Evolutionary conservation across 2,329 filamentous ascomycete genomes (phyloP), one percentile per base, ranked within the genome.

Genomic region (Trichoderma koningii): DNA sequence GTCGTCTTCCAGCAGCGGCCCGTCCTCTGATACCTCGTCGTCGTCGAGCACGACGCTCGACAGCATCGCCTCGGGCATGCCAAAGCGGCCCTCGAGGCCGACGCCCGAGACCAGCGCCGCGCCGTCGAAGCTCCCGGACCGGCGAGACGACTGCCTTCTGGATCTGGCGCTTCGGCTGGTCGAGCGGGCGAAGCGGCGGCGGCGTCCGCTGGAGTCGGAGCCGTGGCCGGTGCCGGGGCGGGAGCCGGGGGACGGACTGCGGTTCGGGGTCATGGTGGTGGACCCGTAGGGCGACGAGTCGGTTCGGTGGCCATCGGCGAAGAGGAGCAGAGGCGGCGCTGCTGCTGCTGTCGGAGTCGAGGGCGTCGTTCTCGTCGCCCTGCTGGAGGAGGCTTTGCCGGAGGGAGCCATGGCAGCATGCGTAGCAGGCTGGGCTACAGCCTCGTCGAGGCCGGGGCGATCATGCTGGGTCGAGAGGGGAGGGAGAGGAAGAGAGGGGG

Each of bases 51-150:
- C 74, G 34, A 80, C 80, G 66, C 79, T 79, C 17, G 81, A 73
- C 21, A 84, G 71, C 3, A 82, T 73, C 1, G 79, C 77, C 67
- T 86, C 80, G 19, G 80, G 76, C n/a, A 84, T 72, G 30, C 82
- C 79, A 70, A 83, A 83, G 45, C 85, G 81, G 53, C 83, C 81
- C 47, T 85, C 83, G 7, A 85, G 75, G 34, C 85, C 83, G 7
- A 85, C 75, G 34, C 85, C 82, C 21, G 81, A 80, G 45, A 81
- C 78, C n/a, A 85, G 76, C 38, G 81, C 78, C 23, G 81, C 78
- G 41, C 79, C 80, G 30, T 83, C 82, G 21, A 85, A 75, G 66
- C 84, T 83, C 48, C 83, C 80, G 4, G 83, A 83, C 26, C 75
- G 65, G 47, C 76, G 71, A 7, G 73, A 76, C 14, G 76, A 75